phyloP scores from a whole-genome alignment of 345 rosid species.

The Populus pruinosa region DNA sequence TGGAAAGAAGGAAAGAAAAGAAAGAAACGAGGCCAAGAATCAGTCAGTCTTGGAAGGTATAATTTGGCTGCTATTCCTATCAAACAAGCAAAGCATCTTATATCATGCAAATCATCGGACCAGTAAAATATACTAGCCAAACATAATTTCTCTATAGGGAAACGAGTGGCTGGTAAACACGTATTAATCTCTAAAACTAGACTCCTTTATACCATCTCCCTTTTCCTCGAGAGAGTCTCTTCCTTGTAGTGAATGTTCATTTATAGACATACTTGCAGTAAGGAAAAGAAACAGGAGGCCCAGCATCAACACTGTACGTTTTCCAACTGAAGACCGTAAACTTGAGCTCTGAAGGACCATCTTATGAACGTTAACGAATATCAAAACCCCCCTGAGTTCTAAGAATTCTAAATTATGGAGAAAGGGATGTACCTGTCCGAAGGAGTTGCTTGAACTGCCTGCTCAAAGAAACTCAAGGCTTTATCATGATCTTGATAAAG shows the following conservation, averaged over 20 bases:
- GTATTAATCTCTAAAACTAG: not conserved
- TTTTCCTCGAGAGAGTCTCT: not conserved
- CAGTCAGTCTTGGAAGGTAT: not conserved
- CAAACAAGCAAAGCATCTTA: not conserved
- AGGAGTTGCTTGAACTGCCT: conserved; percentile 59
- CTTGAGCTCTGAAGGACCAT: not conserved
- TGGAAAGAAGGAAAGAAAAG: conserved; percentile 26
- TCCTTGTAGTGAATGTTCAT: not conserved
- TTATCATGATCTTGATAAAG: conserved; percentile 47
- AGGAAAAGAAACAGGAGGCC: not conserved
- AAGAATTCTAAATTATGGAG: not conserved
- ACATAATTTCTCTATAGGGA: not conserved
- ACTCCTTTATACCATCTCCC: not conserved
- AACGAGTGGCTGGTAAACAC: not conserved
- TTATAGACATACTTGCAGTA: not conserved
- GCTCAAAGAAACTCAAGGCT: conserved; percentile 59
- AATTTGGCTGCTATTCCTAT: not conserved
- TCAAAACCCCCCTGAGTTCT: not conserved
- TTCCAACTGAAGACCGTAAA: not conserved
- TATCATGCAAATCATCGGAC: not conserved
- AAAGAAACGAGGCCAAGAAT: not conserved
- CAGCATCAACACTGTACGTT: not conserved
- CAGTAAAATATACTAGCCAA: not conserved
- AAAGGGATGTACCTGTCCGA: conserved; percentile 47
- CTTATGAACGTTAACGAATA: not conserved